Evolutionary conservation across 2,329 filamentous ascomycete species (phyloP), one percentile per base, ranked within the genome.

Genomic region (Amesomyces nigricolor): DNA sequence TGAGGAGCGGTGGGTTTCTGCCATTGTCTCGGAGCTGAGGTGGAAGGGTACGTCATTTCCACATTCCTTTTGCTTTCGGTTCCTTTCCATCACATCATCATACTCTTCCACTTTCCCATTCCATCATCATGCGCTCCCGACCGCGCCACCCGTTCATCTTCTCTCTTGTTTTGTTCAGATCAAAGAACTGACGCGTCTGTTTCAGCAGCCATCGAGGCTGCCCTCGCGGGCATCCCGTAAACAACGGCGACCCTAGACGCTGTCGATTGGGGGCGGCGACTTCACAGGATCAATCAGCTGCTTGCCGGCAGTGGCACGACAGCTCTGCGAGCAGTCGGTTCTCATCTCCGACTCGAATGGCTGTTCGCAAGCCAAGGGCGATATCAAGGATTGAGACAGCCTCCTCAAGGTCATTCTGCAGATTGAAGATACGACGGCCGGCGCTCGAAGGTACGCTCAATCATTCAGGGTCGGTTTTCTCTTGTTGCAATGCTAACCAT

Each of bases 171-270:
- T 26, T 26, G 17, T 19, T 32, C 13, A 9, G 43, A 30, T 2
- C 26, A 14, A 39, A 38, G 29, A 32, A n/a, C 35, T 49, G 16
- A 49, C 39, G 7, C 8, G 8, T 14, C n/a, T 16, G 8, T 30
- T 16, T 14, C 5, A 10, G 26, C 26, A 55, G 53, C 51, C n/a
- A 37, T 51, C 26, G 47, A 47, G 35, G 47, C 53, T 19, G 47
- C 43, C 43, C 53, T 51, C 16, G 42, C 53, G 22, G 47, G 53
- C 10, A 40, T 54, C 11, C 47, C 7, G 16, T 35, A 19, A 35
- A 32, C 29, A 37, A 47, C 29, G 16, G 45, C 16, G n/a, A 38
- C 32, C 45, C 42, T 13, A 29, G 11, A 45, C 22, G 10, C 19
- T 29, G 42, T 45, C 42, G 42, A 11, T 37, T 32, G 10, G 30